Conservation (phyloP, 208 protist species). For the Crithidia bombi region DNA sequence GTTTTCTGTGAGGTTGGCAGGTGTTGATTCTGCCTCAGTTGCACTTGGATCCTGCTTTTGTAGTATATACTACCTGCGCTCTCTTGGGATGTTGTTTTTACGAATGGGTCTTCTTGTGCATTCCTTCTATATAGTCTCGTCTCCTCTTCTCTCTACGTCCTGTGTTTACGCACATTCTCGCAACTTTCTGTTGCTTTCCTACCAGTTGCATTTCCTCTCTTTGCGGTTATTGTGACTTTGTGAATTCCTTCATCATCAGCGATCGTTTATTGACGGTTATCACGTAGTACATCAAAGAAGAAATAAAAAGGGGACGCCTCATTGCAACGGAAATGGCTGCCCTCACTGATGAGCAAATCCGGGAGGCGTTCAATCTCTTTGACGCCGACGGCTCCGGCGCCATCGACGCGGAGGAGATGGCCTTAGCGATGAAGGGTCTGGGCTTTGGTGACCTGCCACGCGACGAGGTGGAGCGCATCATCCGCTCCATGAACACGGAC, state of each 20-base stretch:
- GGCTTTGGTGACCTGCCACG: conserved; percentile 94
- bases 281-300: background rate
- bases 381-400: conserved; percentile 94
- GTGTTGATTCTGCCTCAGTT: too few species aligned
- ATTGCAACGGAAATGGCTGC: too few species aligned
- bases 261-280: conserved; percentile 12
- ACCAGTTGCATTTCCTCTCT: background rate
- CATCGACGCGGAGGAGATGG: conserved; percentile 95
- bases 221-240: too few species aligned
- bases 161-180: background rate
- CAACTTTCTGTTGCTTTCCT: background rate
- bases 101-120: background rate
- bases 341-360: conserved; percentile 93
- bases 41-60: background rate
- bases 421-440: conserved; percentile 95
- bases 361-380: conserved; percentile 98
- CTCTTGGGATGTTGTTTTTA: too few species aligned
- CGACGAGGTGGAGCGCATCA: conserved; percentile 94
- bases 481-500: conserved; percentile 84
- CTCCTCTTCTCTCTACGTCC: background rate
- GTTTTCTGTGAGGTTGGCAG: too few species aligned
- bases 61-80: background rate
- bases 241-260: background rate
- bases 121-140: background rate
- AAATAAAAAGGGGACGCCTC: too few species aligned